These are phyloP conservation scores for Biscogniauxia marginata DNA, from an alignment of 2,329 filamentous ascomycete genomes.

Conservation along the genomic window DNA sequence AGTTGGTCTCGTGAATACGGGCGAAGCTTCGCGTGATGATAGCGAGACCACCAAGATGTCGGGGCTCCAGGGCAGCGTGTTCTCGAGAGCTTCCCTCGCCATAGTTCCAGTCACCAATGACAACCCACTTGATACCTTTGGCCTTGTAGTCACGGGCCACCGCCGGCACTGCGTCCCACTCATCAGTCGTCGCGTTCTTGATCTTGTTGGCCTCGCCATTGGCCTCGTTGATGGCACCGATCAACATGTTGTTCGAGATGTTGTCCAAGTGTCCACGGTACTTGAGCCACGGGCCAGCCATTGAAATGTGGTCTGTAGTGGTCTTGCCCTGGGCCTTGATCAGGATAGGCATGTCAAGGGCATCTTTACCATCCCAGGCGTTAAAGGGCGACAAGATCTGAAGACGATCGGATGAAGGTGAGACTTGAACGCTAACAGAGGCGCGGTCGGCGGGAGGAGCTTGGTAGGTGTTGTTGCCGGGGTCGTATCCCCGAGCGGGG, in stretches of 20 bases:
- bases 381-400: slow-evolving; percentile 86
- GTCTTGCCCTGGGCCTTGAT: slow-evolving; percentile 98
- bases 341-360: slow-evolving; percentile 77
- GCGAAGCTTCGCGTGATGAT: slow-evolving; percentile 96
- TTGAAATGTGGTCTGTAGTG: slow-evolving; percentile 95
- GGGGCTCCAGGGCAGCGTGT: slow-evolving; percentile 95
- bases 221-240: slow-evolving; percentile 92
- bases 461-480: slow-evolving; percentile 92
- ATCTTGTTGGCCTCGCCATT: slow-evolving; percentile 98
- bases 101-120: slow-evolving; percentile 99
- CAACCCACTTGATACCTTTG: slow-evolving; percentile 94
- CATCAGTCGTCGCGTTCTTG: slow-evolving; percentile 82
- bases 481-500: slow-evolving; percentile 79
- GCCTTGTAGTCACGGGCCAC: slow-evolving; percentile 98
- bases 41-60: slow-evolving; percentile 93
- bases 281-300: slow-evolving; percentile 96
- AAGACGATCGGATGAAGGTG: slow-evolving; percentile 88
- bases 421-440: slow-evolving; percentile 74
- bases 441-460: slow-evolving; percentile 80
- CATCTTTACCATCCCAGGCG: slow-evolving; percentile 91
- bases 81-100: slow-evolving; percentile 97
- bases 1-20: slow-evolving; percentile 99
- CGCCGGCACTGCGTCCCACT: slow-evolving; percentile 85
- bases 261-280: slow-evolving; percentile 99
- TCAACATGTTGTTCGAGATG: slow-evolving; percentile 99